Conservation (phyloP, 2,329 filamentous ascomycete genomes). For the Fragosphaeria purpurea region DNA sequence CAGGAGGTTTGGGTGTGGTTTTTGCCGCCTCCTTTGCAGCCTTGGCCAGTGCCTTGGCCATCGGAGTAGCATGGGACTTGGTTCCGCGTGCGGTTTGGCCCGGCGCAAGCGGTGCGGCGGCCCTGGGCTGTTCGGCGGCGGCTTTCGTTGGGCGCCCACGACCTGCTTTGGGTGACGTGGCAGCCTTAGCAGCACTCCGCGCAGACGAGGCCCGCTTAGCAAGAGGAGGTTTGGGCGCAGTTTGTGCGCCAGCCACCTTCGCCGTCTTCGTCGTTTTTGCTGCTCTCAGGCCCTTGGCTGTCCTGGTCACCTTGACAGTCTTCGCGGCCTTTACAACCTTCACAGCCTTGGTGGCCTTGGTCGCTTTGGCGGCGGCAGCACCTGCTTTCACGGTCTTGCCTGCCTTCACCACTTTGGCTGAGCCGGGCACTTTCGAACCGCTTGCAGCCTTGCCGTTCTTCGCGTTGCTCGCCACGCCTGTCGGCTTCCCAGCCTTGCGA, state of each 20-base stretch:
- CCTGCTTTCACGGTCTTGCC: neutral
- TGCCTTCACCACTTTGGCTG: neutral
- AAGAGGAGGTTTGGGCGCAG: no score
- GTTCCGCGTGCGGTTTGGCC: neutral
- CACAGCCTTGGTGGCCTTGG: constrained; percentile 38
- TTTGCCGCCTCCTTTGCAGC: neutral
- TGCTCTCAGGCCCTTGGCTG: constrained; percentile 4
- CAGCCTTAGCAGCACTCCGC: neutral
- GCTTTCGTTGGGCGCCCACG: neutral
- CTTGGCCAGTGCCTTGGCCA: constrained; percentile 6
- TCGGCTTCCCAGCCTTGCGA: neutral
- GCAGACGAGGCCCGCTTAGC: neutral
- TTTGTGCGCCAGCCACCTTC: neutral
- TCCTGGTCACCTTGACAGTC: constrained; percentile 25
- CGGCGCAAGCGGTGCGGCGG: neutral
- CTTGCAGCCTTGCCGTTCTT: constrained; percentile 26
- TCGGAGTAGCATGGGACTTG: constrained; percentile 4
- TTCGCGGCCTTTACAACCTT: constrained; percentile 18
- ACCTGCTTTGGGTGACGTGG: neutral
- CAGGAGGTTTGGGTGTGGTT: neutral
- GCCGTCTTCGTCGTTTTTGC: neutral
- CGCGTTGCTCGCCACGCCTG: neutral
- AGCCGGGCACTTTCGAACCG: constrained; percentile 18
- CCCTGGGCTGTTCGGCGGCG: neutral
- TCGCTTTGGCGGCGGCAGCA: neutral